These are phyloP conservation scores for Diaporthe sp. DNA, from an alignment of 2,329 filamentous ascomycete species.

Conservation along the genomic window DNA sequence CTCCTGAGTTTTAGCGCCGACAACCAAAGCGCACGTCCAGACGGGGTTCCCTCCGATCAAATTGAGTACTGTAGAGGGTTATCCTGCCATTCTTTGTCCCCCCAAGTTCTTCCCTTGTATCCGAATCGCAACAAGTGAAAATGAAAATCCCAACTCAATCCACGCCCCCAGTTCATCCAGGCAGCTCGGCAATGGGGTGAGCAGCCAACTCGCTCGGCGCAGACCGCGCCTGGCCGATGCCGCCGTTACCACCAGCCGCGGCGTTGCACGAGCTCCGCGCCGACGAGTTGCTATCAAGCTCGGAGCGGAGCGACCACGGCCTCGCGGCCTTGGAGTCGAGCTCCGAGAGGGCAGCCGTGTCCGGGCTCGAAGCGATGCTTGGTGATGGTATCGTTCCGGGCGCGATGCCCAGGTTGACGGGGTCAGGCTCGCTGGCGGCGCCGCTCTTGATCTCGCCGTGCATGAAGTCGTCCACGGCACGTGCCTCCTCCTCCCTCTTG, in stretches of 20 bases:
- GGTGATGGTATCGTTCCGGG: neutral
- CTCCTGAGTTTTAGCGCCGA: neutral
- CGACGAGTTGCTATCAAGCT: constrained; percentile 36
- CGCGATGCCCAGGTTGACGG: constrained; percentile 20
- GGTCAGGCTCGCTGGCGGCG: constrained; percentile 24
- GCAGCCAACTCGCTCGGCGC: constrained; percentile 31
- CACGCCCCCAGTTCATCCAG: constrained; percentile 6
- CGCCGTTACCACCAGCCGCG: neutral
- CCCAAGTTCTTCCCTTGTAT: neutral
- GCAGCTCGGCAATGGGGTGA: constrained; percentile 31
- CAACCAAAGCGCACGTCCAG: neutral
- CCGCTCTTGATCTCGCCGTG: neutral
- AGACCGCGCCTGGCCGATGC: neutral
- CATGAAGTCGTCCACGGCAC: neutral
- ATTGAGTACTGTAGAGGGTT: neutral
- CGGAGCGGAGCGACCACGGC: constrained; percentile 43
- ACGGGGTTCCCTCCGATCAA: neutral
- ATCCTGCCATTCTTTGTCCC: neutral
- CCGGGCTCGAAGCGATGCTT: constrained; percentile 16
- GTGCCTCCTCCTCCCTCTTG: neutral
- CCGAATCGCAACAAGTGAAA: neutral
- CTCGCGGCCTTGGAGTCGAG: constrained; percentile 40
- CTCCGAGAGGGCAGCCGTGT: constrained; percentile 37
- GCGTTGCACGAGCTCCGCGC: constrained; percentile 2
- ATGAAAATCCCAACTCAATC: neutral